These are phyloP conservation scores for Didymella pomorum DNA, from an alignment of 2,329 filamentous ascomycete genomes.

Conservation along the genomic window DNA sequence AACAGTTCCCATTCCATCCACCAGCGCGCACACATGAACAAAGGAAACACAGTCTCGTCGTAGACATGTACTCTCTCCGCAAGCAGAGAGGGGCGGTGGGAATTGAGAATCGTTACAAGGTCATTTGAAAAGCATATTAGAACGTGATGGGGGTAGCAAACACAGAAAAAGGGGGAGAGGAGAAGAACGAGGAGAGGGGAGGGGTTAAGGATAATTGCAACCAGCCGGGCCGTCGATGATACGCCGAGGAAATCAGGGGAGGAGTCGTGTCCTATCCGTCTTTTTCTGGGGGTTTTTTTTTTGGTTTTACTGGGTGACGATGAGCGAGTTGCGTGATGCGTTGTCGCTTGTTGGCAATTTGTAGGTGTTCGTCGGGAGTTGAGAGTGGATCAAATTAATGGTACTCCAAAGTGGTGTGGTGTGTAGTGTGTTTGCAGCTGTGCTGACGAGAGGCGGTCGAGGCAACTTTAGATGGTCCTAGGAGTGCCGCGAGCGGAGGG, in stretches of 20 bases:
- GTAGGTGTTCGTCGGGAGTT: conserved; percentile 27
- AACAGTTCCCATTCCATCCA: conserved; percentile 26
- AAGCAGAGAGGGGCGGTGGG: conserved; percentile 32
- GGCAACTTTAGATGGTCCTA: conserved; percentile 38
- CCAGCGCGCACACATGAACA: conserved; percentile 32
- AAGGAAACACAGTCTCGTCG: conserved; percentile 47
- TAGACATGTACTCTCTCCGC: conserved; percentile 46
- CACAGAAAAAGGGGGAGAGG: conserved; percentile 24
- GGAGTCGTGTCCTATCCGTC: conserved; percentile 41
- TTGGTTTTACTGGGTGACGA: conserved; percentile 36
- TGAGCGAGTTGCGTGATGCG: conserved; percentile 32
- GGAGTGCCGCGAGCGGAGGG: conserved; percentile 36
- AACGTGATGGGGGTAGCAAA: conserved; percentile 42
- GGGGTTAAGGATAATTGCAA: conserved; percentile 33
- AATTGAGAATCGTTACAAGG: conserved; percentile 24
- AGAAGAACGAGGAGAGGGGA: conserved; percentile 25
- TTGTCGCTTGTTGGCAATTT: conserved; percentile 29
- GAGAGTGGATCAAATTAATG: conserved; percentile 27
- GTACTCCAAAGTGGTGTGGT: conserved; percentile 23
- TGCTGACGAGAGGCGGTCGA: conserved; percentile 20
- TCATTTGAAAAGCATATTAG: conserved; percentile 21
- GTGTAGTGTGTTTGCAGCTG: conserved; percentile 28
- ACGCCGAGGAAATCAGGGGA: conserved; percentile 40
- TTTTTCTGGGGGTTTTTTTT: conserved; percentile 47
- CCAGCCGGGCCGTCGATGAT: conserved; percentile 31